These are phyloP conservation scores for Choiromyces venosus DNA, from an alignment of 495 filamentous ascomycete species.

Conservation along the genomic window DNA sequence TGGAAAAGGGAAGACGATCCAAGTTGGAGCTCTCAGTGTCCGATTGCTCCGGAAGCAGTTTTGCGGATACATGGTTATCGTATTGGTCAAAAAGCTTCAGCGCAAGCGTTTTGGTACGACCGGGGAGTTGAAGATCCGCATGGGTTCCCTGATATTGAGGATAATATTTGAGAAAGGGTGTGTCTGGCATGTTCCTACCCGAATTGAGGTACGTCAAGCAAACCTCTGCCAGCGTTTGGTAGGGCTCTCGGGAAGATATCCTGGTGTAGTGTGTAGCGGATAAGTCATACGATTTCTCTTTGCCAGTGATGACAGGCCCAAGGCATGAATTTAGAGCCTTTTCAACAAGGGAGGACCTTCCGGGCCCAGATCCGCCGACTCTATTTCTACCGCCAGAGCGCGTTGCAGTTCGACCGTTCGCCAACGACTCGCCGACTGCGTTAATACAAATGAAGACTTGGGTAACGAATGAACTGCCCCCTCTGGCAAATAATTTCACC, in stretches of 20 bases:
- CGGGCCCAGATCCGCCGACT: neutral
- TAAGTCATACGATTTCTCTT: neutral
- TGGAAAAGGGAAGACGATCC: too few species aligned
- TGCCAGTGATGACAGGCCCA: neutral
- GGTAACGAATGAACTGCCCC: neutral
- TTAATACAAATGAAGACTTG: neutral
- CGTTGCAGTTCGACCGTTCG: neutral
- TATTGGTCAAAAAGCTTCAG: too few species aligned
- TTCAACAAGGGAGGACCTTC: too few species aligned
- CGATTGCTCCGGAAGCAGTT: too few species aligned
- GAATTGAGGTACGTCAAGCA: neutral
- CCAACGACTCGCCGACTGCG: neutral
- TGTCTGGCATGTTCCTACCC: neutral
- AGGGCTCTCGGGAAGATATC: neutral
- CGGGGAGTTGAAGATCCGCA: too few species aligned
- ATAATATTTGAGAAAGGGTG: neutral
- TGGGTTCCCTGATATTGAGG: neutral
- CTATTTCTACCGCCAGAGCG: neutral
- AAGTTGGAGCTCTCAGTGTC: too few species aligned
- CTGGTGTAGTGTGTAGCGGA: neutral
- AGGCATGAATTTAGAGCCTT: neutral
- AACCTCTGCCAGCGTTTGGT: neutral
- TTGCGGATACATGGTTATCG: too few species aligned
- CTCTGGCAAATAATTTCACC: neutral
- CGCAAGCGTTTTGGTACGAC: too few species aligned